phyloP scores from a whole-genome alignment of 352 stramenopile genomes.

The Phytopythium oedochilum region DNA sequence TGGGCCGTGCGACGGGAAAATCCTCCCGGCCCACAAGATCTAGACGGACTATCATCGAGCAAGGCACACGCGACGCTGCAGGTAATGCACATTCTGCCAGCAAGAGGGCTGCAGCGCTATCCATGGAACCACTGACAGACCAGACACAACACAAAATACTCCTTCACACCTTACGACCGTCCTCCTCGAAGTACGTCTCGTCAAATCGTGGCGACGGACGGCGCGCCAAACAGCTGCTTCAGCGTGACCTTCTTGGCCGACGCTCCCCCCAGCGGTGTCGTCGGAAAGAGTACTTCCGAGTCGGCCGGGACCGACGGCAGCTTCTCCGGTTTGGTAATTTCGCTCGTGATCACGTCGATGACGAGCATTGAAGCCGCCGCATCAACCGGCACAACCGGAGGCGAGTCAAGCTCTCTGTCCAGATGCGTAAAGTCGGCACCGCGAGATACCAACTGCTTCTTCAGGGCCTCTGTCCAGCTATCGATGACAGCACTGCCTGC shows the following conservation, averaged over 20 bases:
- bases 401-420: slow-evolving; percentile 20
- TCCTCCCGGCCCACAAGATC: slow-evolving; percentile 77
- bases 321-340: slow-evolving; percentile 7
- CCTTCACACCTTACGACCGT: not conserved
- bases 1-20: slow-evolving; percentile 88
- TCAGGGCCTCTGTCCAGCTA: slow-evolving; percentile 28
- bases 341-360: not conserved
- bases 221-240: slow-evolving; percentile 35
- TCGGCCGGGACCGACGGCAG: slow-evolving; percentile 18
- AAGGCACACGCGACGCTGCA: not conserved
- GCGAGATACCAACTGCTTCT: slow-evolving; percentile 12
- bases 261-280: slow-evolving; percentile 12
- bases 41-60: slow-evolving; percentile 12
- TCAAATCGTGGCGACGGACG: slow-evolving; percentile 33
- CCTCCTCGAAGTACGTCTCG: not conserved
- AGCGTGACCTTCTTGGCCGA: slow-evolving; percentile 30
- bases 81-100: too few species aligned
- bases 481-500: slow-evolving; percentile 18
- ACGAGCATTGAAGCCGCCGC: slow-evolving; percentile 3
- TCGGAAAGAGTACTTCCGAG: slow-evolving; percentile 24
- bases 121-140: not conserved
- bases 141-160: not conserved
- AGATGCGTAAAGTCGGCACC: slow-evolving; percentile 38
- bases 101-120: too few species aligned
- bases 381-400: slow-evolving; percentile 1